Conservation (phyloP, 2,329 filamentous ascomycete genomes). For the Monosporascus sp. region DNA sequence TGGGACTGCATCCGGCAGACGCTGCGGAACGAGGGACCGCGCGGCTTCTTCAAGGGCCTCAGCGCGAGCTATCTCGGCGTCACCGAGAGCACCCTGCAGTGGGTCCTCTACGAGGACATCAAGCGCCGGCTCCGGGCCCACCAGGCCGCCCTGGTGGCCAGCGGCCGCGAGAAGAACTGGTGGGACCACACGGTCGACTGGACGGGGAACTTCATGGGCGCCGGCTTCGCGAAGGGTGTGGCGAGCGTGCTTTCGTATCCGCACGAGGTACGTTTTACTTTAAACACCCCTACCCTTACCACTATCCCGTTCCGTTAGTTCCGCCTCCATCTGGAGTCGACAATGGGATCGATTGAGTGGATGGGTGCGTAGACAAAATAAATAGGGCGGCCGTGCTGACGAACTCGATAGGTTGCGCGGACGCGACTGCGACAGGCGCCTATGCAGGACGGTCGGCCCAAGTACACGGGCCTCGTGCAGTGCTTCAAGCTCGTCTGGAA, state of each 20-base stretch:
- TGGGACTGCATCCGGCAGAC: constrained; percentile 83
- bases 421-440: constrained; percentile 83
- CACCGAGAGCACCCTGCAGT: constrained; percentile 84
- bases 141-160: constrained; percentile 51
- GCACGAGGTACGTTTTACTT: constrained; percentile 63
- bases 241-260: constrained; percentile 85
- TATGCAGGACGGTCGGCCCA: constrained; percentile 62
- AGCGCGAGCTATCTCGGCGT: constrained; percentile 89
- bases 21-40: constrained; percentile 70
- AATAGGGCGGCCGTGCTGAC: neutral
- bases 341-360: too few species aligned
- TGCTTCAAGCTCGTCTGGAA: constrained; percentile 85
- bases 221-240: constrained; percentile 79
- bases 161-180: constrained; percentile 56
- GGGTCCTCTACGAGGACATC: constrained; percentile 91
- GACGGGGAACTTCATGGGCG: constrained; percentile 73
- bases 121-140: constrained; percentile 67
- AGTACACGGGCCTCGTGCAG: constrained; percentile 83
- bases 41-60: constrained; percentile 82
- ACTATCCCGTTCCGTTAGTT: constrained; percentile 1
- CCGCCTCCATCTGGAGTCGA: too few species aligned
- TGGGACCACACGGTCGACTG: constrained; percentile 74
- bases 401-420: constrained; percentile 57
- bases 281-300: too few species aligned
- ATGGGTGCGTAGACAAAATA: too few species aligned